Evolutionary conservation across 1,284 basidiomycete species (phyloP).

Genomic region (Rhodotorula sp.): DNA sequence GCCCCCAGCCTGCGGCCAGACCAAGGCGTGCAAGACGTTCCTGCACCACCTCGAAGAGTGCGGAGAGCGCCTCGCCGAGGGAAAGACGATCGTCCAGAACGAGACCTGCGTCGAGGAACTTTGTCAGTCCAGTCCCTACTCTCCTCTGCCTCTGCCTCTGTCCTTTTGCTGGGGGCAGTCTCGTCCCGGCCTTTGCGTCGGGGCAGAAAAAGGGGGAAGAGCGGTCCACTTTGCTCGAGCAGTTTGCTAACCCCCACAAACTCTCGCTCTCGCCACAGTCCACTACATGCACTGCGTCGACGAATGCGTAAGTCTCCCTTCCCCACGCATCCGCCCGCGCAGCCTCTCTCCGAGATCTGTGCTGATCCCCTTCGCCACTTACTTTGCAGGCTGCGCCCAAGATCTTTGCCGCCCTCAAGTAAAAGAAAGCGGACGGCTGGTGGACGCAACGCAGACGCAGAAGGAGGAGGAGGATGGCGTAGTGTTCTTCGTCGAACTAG

Average conservation of each 20-base stretch:
- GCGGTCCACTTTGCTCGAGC: too few species aligned
- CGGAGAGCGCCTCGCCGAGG: conserved; percentile 76
- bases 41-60: conserved; percentile 88
- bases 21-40: conserved; percentile 66
- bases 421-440: neutral
- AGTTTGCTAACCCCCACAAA: too few species aligned
- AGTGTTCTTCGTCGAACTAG: neutral
- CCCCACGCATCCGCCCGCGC: too few species aligned
- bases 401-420: conserved; percentile 63
- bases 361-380: neutral
- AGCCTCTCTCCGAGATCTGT: too few species aligned
- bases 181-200: too few species aligned
- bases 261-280: conserved; percentile 42
- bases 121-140: conserved; percentile 48
- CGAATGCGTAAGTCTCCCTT: conserved; percentile 28
- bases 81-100: conserved; percentile 61
- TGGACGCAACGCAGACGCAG: too few species aligned
- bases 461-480: too few species aligned
- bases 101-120: conserved; percentile 88
- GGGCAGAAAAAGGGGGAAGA: too few species aligned
- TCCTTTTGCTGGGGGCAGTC: too few species aligned
- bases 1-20: conserved; percentile 70
- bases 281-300: conserved; percentile 47
- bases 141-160: too few species aligned
- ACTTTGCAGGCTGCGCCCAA: conserved; percentile 63